A percentile compares a stretch with the other conserved stretches of the same genome.
phyloP scores from a whole-genome alignment of 805 yeast species.

The Yamadazyma takamatsuzukensis region DNA sequence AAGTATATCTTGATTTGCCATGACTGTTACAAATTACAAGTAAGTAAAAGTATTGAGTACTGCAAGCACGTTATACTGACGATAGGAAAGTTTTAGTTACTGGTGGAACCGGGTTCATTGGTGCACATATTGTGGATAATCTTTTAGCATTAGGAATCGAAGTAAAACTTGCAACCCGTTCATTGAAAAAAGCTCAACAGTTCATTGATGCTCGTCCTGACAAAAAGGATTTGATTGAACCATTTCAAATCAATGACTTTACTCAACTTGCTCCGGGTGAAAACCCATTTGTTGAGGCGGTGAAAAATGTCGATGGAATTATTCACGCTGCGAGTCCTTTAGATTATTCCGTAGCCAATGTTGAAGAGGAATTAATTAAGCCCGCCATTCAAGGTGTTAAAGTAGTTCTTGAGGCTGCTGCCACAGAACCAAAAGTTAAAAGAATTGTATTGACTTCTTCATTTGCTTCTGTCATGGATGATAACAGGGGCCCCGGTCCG shows the following conservation, averaged over 20 bases:
- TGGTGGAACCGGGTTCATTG: slow-evolving; percentile 18
- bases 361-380: slow-evolving; percentile 13
- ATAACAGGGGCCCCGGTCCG: slow-evolving; percentile 15
- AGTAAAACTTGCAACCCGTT: slow-evolving; percentile 14
- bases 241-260: slow-evolving; percentile 13
- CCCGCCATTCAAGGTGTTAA: slow-evolving; percentile 14
- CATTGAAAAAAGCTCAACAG: slow-evolving; percentile 13
- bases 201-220: slow-evolving; percentile 13
- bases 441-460: slow-evolving; percentile 20
- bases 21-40: slow-evolving; percentile 4
- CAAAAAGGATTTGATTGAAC: slow-evolving; percentile 12
- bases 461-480: slow-evolving; percentile 19
- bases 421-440: slow-evolving; percentile 9
- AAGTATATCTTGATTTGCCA: too few species aligned
- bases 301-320: slow-evolving; percentile 13
- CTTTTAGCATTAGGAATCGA: slow-evolving; percentile 10
- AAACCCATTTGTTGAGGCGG: slow-evolving; percentile 13
- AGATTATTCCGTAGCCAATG: slow-evolving; percentile 12
- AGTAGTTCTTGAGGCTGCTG: slow-evolving; percentile 10
- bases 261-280: slow-evolving; percentile 7
- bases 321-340: slow-evolving; percentile 12
- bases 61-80: not conserved
- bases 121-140: slow-evolving; percentile 15
- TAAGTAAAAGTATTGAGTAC: slow-evolving; percentile 1
- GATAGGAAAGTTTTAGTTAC: slow-evolving; percentile 14